A percentile compares a stretch with the other conserved stretches of the same genome.
Evolutionary conservation across 2,329 filamentous ascomycete species (phyloP).

Genomic region (Penicillium italicum): DNA sequence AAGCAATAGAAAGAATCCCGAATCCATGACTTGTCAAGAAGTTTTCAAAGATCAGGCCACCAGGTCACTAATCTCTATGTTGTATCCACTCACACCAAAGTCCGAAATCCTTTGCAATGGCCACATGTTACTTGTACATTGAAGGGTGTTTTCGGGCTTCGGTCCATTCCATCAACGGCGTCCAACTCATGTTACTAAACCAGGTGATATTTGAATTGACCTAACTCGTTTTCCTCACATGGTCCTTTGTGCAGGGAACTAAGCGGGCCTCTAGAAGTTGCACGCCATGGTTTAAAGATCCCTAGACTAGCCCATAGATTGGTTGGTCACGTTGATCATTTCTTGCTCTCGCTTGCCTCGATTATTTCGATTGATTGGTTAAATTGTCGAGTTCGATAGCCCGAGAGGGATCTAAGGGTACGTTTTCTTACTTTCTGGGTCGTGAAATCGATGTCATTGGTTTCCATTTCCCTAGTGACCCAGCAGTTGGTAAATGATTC

Average conservation of each 20-base stretch:
- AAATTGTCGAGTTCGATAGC: neutral
- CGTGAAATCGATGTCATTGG: conserved; percentile 2
- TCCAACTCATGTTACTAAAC: neutral
- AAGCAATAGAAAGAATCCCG: neutral
- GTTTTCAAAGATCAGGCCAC: neutral
- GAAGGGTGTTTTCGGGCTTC: no score
- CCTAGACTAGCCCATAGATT: conserved; percentile 1
- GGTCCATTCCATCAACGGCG: no score
- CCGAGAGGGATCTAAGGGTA: no score
- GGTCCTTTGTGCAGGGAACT: neutral
- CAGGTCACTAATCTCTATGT: neutral
- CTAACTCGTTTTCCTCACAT: neutral
- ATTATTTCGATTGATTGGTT: conserved; percentile 8
- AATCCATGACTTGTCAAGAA: neutral
- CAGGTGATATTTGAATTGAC: neutral
- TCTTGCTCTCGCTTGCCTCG: no score
- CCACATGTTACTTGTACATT: neutral
- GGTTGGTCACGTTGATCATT: conserved; percentile 7
- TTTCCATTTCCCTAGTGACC: conserved; percentile 11
- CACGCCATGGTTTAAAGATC: conserved; percentile 11
- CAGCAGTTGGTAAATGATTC: neutral
- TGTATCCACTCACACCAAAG: neutral
- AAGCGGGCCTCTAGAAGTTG: neutral
- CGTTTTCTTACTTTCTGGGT: neutral
- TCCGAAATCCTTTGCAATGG: neutral